A percentile compares a stretch with the other conserved stretches of the same genome.
phyloP scores from a whole-genome alignment of 768 basidiomycete species.

The Rhizopogon rudus region DNA sequence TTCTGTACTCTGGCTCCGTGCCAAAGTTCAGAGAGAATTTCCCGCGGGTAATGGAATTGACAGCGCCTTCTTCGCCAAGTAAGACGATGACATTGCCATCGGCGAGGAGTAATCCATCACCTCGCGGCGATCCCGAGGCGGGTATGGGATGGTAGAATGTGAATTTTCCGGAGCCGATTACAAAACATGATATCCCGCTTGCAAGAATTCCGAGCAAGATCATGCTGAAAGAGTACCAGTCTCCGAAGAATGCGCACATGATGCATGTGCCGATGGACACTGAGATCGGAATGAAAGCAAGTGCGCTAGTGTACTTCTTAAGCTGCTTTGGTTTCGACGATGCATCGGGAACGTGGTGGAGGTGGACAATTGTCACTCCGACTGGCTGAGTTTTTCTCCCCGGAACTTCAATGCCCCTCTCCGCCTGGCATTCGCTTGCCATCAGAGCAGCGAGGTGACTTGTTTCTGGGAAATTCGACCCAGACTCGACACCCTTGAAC shows the following conservation, averaged over 20 bases:
- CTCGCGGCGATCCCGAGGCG: constrained; percentile 19
- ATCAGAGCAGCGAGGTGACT: constrained; percentile 28
- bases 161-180: constrained; percentile 29
- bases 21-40: constrained; percentile 23
- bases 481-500: constrained; percentile 29
- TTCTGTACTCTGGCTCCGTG: constrained; percentile 20
- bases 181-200: constrained; percentile 26
- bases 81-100: constrained; percentile 24
- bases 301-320: constrained; percentile 13
- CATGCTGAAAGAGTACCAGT: constrained; percentile 30
- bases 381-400: constrained; percentile 20
- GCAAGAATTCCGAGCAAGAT: constrained; percentile 30
- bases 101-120: constrained; percentile 24
- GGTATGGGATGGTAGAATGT: constrained; percentile 21
- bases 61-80: constrained; percentile 23
- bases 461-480: constrained; percentile 24
- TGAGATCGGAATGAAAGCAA: constrained; percentile 27
- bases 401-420: constrained; percentile 10
- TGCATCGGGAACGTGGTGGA: constrained; percentile 16
- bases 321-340: constrained; percentile 15
- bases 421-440: constrained; percentile 15
- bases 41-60: constrained; percentile 28
- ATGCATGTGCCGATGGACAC: constrained; percentile 24
- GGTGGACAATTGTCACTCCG: constrained; percentile 23
- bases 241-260: constrained; percentile 21